phyloP scores from a whole-genome alignment of 208 protist genomes.

The Leishmania amazonensis region DNA sequence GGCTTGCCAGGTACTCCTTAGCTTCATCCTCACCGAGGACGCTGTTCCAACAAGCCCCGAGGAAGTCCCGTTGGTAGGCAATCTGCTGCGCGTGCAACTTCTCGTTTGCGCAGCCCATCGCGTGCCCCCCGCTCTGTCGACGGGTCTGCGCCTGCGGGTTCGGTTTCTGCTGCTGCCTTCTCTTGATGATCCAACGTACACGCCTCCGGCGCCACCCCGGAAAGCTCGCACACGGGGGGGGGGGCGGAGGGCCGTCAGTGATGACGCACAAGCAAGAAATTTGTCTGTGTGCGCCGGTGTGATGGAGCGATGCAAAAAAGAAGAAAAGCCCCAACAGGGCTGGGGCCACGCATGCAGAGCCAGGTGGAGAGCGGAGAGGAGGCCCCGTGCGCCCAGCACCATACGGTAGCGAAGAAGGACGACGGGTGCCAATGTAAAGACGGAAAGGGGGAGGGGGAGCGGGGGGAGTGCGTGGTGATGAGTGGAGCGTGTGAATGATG shows the following conservation, averaged over 20 bases:
- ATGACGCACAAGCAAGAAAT: not conserved
- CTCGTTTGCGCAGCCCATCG: slow-evolving; percentile 36
- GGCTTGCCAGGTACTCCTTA: slow-evolving; percentile 42
- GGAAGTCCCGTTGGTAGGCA: slow-evolving; percentile 61
- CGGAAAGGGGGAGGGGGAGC: not conserved
- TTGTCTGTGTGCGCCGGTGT: not conserved
- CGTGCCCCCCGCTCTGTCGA: not conserved
- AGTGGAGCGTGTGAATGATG: not conserved
- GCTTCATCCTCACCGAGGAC: slow-evolving; percentile 41
- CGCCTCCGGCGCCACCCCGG: too few species aligned
- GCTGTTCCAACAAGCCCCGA: slow-evolving; percentile 59
- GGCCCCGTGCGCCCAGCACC: not conserved
- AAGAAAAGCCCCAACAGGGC: too few species aligned
- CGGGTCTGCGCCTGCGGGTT: too few species aligned
- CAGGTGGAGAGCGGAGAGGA: not conserved
- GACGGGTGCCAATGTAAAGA: not conserved
- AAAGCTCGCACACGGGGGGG: not conserved
- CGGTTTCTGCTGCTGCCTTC: not conserved
- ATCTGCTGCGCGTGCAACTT: slow-evolving; percentile 48
- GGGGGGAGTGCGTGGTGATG: not conserved
- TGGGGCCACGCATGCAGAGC: too few species aligned
- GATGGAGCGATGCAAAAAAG: not conserved
- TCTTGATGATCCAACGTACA: not conserved
- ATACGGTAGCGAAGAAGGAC: too few species aligned
- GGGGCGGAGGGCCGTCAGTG: too few species aligned